Evolutionary conservation across 2,329 filamentous ascomycete genomes (phyloP).

Genomic region (Dactylella cylindrospora): DNA sequence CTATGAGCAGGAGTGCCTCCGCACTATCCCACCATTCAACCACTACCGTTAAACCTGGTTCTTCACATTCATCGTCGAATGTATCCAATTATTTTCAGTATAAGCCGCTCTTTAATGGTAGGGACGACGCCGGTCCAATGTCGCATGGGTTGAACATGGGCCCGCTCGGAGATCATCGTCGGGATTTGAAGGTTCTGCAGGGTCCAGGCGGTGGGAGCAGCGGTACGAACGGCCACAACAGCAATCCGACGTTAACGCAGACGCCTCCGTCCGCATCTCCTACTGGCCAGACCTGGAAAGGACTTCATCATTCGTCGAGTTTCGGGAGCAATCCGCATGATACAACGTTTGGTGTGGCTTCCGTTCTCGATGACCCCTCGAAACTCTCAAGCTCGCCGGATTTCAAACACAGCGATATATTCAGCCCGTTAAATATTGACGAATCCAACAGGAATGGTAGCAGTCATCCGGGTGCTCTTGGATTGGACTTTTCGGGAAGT

Average conservation of each 20-base stretch:
- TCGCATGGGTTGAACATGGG: slow-evolving; percentile 41
- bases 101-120: slow-evolving; percentile 20
- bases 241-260: slow-evolving; percentile 40
- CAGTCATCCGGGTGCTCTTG: slow-evolving; percentile 23
- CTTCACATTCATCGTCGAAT: slow-evolving; percentile 30
- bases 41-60: slow-evolving; percentile 27
- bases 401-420: slow-evolving; percentile 33
- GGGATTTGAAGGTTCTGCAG: slow-evolving; percentile 41
- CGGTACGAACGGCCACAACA: slow-evolving; percentile 31
- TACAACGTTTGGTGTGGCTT: slow-evolving; percentile 26
- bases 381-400: slow-evolving; percentile 35
- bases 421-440: slow-evolving; percentile 31
- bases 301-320: slow-evolving; percentile 28
- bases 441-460: slow-evolving; percentile 33
- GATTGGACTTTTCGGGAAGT: slow-evolving; percentile 30
- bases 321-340: slow-evolving; percentile 33
- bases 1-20: slow-evolving; percentile 10
- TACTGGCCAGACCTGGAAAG: slow-evolving; percentile 38
- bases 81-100: slow-evolving; percentile 36
- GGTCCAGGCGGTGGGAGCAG: slow-evolving; percentile 11
- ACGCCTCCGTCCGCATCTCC: slow-evolving; percentile 41
- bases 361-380: slow-evolving; percentile 33
- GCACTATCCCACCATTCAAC: no score
- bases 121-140: slow-evolving; percentile 18
- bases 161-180: slow-evolving; percentile 37